Percentiles rank a stretch among this genome's conserved stretches.
phyloP scores from a whole-genome alignment of 805 yeast species.

The Kodamaea hsintzibuensis region DNA sequence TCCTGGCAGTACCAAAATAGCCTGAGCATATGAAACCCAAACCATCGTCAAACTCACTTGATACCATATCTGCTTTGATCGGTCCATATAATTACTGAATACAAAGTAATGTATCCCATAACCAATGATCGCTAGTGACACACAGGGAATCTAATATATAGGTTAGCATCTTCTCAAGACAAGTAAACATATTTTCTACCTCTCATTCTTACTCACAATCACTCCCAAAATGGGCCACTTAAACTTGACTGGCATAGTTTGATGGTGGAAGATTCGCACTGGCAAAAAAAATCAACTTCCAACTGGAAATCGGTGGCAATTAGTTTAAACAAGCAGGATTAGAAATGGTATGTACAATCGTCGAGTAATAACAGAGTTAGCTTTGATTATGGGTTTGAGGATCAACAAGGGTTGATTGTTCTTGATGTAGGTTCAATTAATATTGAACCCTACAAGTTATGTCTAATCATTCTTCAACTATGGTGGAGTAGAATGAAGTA shows the following conservation, averaged over 20 bases:
- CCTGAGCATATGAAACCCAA: conserved; percentile 75
- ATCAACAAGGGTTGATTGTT: not conserved
- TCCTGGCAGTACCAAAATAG: conserved; percentile 71
- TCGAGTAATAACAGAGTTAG: not conserved
- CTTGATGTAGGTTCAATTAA: not conserved
- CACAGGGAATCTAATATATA: conserved; percentile 61
- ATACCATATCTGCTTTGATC: conserved; percentile 44
- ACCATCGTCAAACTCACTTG: conserved; percentile 52
- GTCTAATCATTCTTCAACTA: not conserved
- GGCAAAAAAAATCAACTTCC: conserved; percentile 2
- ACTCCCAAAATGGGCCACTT: conserved; percentile 20
- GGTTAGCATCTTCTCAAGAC: conserved; percentile 16
- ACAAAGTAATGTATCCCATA: conserved; percentile 63
- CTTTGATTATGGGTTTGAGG: not conserved
- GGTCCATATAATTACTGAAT: conserved; percentile 44
- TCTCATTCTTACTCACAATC: conserved; percentile 14
- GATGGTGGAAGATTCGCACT: not conserved
- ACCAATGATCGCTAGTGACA: conserved; percentile 58
- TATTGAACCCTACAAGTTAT: not conserved
- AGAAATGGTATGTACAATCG: conserved; percentile 9
- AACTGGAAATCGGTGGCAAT: conserved; percentile 10
- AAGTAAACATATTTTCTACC: not conserved
- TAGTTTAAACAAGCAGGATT: conserved; percentile 5
- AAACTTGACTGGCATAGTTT: conserved; percentile 14
- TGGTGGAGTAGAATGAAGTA: not conserved